phyloP scores from a whole-genome alignment of 2,329 filamentous ascomycete genomes.

The Ophiostoma angusticollis region DNA sequence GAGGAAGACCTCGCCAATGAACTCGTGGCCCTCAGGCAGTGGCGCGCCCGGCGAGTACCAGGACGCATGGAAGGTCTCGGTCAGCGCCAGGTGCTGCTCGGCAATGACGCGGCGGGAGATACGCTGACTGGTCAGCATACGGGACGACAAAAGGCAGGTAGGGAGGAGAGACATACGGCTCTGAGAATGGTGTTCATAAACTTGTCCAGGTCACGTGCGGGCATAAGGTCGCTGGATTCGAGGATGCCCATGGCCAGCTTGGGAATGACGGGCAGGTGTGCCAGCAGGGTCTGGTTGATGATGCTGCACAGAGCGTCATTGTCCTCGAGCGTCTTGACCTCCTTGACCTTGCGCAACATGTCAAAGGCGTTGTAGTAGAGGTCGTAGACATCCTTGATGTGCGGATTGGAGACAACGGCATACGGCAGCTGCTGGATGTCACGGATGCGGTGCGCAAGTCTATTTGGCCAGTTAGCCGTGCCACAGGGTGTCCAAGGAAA shows the following conservation, averaged over 20 bases:
- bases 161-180: conserved; percentile 48
- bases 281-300: conserved; percentile 65
- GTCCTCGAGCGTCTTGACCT: conserved; percentile 75
- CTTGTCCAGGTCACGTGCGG: conserved; percentile 66
- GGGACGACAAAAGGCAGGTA: background rate
- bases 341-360: conserved; percentile 67
- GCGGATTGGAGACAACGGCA: conserved; percentile 86
- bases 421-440: conserved; percentile 97
- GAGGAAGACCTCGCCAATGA: conserved; percentile 90
- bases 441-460: conserved; percentile 83
- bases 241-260: conserved; percentile 89
- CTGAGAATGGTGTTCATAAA: conserved; percentile 92
- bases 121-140: conserved; percentile 38
- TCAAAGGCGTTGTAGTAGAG: conserved; percentile 97
- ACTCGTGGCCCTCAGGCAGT: conserved; percentile 55
- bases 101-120: conserved; percentile 95
- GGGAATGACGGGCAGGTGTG: conserved; percentile 87
- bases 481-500: background rate
- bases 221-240: conserved; percentile 75
- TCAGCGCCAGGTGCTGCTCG: conserved; percentile 89
- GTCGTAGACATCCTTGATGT: conserved; percentile 91
- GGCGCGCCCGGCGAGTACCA: conserved; percentile 79
- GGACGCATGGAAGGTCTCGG: conserved; percentile 82
- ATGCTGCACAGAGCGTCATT: conserved; percentile 79
- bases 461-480: conserved; percentile 21